Evolutionary conservation across 257 asterid species (phyloP), one percentile per base, ranked within the genome.

Genomic region (Echites panduratus): DNA sequence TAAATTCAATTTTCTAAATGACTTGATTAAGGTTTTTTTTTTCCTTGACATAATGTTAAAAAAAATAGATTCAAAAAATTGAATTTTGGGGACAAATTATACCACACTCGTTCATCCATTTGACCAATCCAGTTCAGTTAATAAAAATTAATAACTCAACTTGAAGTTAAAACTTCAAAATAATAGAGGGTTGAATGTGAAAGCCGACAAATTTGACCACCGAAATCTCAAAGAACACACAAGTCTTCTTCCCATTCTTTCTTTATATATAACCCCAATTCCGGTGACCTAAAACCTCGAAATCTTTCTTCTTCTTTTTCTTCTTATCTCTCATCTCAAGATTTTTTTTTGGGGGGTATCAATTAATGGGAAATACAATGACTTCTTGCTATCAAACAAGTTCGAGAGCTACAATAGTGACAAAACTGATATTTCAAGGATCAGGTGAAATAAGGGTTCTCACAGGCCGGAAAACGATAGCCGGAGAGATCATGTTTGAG

Each of bases 401-500:
- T 9, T 22, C 44, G n/a, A 24, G 68, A 62, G 32, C 24, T 59
- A 35, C 82, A 53, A 20, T 53, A 75, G 68, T 83, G 76, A 80
- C 76, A 29, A 89, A 79, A 70, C 64, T 89, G 45, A 75, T 88
- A 17, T 65, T 80, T 48, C 45, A 79, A 49, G 90, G 85, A 45
- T 45, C 49, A 57, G 96, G 96, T 70, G 80, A 70, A 64, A 80
- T 84, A 17, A 80, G 83, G 66, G 62, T 56, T 41, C 80, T 92
- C 19, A 68, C 48, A 79, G 90, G 0, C 45, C 85, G 91, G 0
- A 83, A 80, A 50, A 85, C 54, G 75, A 76, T 88, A 40, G 97
- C 93, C 70, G 97, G 95, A 1, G 89, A 88, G 77, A 79, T 92
- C 66, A 88, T 87, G 96, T 89, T 89, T 81, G 88, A 92, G 82